Base-by-base conservation (phyloP, 768 basidiomycete species). In the Termitomyces sp. region DNA sequence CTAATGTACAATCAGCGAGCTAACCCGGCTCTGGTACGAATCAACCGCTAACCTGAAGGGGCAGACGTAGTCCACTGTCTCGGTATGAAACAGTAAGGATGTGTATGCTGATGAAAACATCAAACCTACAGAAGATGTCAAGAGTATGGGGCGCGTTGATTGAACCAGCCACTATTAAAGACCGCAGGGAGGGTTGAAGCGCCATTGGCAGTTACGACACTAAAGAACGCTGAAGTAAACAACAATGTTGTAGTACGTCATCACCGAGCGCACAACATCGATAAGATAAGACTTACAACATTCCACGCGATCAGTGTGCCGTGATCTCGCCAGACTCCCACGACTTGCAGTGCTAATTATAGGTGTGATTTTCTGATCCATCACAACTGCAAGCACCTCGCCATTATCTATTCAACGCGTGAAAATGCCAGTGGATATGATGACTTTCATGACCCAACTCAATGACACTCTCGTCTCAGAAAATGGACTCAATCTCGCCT, bases 41-140 rank as follows among this genome's bases (percentile, higher is more conserved):
- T 30, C n/a, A 16, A 33, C 53, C 22, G 13, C 33, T 49, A 55
- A 86, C 87, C 87, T 90, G 78, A 76, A 93, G 1, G 91, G 91
- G 64, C 92, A 94, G 64, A 92, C 89, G 69, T 90, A 92, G 71
- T 93, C 92, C 73, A 92, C 90, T 92, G 61, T 32, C 53, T 9
- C 22, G 22, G n/a, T 30, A 5, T 42, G 13, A 40, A 53, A 30
- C 5, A 7, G 20, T 16, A 36, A 33, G 14, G 33, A 24, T 50
- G 26, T 6, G 6, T 36, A 7, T 36, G 16, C 50, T n/a, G 1
- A 44, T 16, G 30, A 35, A 16, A 14, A 36, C 16, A 30, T 12
- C n/a, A 28, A 22, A 18, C 68, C 88, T 65, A 88, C 89, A 69
- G 71, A 90, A 93, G 57, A 92, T 72, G 58, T 94, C 92, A 52